phyloP scores from a whole-genome alignment of 257 asterid genomes.

The Solanum piurae region DNA sequence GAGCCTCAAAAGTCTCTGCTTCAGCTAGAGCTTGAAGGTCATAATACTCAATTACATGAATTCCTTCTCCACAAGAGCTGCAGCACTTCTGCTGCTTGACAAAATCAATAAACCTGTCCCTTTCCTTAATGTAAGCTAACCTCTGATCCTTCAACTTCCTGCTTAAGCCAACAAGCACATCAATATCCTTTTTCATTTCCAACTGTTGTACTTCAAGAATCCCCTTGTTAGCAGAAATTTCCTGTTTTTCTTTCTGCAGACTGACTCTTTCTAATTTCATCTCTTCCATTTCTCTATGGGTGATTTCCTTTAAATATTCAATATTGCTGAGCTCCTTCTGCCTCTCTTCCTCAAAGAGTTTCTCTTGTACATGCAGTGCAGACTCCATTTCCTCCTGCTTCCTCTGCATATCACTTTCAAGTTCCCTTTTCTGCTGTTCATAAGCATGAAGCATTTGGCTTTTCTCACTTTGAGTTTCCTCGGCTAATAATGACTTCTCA shows the following conservation, averaged over 20 bases:
- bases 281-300: slow-evolving; percentile 81
- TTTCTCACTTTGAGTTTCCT: slow-evolving; percentile 43
- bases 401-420: slow-evolving; percentile 51
- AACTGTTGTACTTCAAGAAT: slow-evolving; percentile 64
- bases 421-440: slow-evolving; percentile 61
- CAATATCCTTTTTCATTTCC: slow-evolving; percentile 82
- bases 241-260: slow-evolving; percentile 62
- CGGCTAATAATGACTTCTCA: slow-evolving; percentile 55
- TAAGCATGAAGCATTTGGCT: slow-evolving; percentile 51
- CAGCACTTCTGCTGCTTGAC: slow-evolving; percentile 72
- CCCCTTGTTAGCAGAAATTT: slow-evolving; percentile 53
- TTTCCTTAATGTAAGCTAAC: slow-evolving; percentile 67
- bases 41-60: slow-evolving; percentile 59
- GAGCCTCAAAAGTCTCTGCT: slow-evolving; percentile 36
- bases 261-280: slow-evolving; percentile 50
- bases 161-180: slow-evolving; percentile 73
- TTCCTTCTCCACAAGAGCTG: slow-evolving; percentile 52
- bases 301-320: slow-evolving; percentile 59
- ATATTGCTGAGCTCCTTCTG: slow-evolving; percentile 49
- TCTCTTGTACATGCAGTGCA: slow-evolving; percentile 43
- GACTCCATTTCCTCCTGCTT: slow-evolving; percentile 72
- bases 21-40: slow-evolving; percentile 59
- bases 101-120: slow-evolving; percentile 63
- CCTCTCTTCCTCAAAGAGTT: slow-evolving; percentile 53
- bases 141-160: slow-evolving; percentile 85